Evolutionary conservation across 1,284 basidiomycete genomes (phyloP).

Genomic region (Ustilago esculenta): DNA sequence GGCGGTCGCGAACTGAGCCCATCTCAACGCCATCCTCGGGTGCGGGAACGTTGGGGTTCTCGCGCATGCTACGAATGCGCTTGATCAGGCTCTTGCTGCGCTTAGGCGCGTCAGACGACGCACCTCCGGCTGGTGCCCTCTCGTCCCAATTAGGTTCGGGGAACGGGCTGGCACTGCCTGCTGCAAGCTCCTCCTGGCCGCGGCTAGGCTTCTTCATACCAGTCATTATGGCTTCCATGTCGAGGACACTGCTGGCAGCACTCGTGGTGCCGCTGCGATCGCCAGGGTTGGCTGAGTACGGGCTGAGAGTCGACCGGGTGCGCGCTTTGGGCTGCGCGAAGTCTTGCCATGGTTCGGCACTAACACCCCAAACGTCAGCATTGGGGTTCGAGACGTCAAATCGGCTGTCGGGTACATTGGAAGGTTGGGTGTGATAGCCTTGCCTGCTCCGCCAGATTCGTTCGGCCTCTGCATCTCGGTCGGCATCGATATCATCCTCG

Average conservation of each 20-base stretch:
- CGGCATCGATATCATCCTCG: conserved; percentile 72
- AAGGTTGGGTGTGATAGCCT: conserved; percentile 48
- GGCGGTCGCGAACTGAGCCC: conserved; percentile 26
- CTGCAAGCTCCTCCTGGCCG: conserved; percentile 20
- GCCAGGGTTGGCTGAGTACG: conserved; percentile 31
- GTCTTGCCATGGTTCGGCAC: conserved; percentile 65
- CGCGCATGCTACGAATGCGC: conserved; percentile 56
- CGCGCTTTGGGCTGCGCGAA: conserved; percentile 55
- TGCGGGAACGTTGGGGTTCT: conserved; percentile 58
- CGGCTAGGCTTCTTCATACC: conserved; percentile 45
- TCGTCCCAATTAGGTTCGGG: conserved; percentile 53
- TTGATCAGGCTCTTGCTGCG: conserved; percentile 60
- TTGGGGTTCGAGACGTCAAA: conserved; percentile 55
- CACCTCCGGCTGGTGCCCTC: background rate
- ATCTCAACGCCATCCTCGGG: conserved; percentile 50
- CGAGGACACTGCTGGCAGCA: conserved; percentile 56
- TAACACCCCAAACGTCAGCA: conserved; percentile 64
- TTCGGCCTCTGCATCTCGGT: conserved; percentile 41
- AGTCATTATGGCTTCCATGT: conserved; percentile 64
- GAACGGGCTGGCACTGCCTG: conserved; percentile 54
- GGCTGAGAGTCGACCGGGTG: conserved; percentile 39
- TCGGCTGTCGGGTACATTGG: conserved; percentile 43
- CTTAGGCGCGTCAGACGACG: conserved; percentile 39
- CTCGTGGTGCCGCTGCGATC: conserved; percentile 47
- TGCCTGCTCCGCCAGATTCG: conserved; percentile 41